phyloP scores from a whole-genome alignment of 2,329 filamentous ascomycete genomes.

The Zymoseptoria ardabiliae region DNA sequence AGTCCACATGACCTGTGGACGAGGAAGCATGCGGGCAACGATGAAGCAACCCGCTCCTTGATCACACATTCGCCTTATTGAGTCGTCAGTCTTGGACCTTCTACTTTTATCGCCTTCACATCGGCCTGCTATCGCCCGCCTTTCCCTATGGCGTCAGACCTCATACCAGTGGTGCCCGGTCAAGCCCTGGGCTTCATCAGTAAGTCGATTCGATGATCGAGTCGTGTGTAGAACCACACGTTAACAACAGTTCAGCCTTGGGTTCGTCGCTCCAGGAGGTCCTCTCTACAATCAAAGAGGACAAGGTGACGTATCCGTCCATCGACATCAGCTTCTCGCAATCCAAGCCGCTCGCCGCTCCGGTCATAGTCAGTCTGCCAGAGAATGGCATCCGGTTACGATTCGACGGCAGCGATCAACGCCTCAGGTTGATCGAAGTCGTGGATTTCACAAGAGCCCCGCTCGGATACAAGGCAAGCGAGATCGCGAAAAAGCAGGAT shows the following conservation, averaged over 20 bases:
- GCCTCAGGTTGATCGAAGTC: constrained; percentile 83
- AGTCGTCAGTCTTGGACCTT: background rate
- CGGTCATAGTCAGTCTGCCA: constrained; percentile 68
- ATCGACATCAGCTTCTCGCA: constrained; percentile 77
- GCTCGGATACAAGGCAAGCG: constrained; percentile 73
- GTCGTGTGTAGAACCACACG: background rate
- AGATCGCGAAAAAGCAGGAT: constrained; percentile 61
- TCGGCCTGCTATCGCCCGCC: background rate
- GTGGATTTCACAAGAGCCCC: constrained; percentile 80
- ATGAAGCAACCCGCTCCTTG: background rate
- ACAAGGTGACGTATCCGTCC: constrained; percentile 72
- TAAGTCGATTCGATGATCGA: constrained; percentile 15
- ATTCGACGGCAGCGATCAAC: constrained; percentile 90
- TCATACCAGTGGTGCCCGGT: constrained; percentile 18
- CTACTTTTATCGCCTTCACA: background rate
- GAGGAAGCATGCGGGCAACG: background rate
- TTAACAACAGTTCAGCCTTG: constrained; percentile 52
- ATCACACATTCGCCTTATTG: background rate
- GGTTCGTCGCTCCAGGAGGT: constrained; percentile 88
- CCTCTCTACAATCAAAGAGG: constrained; percentile 77
- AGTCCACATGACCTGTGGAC: constrained; percentile 1
- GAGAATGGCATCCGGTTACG: constrained; percentile 81
- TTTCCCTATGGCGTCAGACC: constrained; percentile 6
- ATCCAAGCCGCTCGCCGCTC: constrained; percentile 64
- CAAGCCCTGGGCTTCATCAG: constrained; percentile 35